Evolutionary conservation across 2,329 filamentous ascomycete species (phyloP).

Genomic region (Colletotrichum sp.): DNA sequence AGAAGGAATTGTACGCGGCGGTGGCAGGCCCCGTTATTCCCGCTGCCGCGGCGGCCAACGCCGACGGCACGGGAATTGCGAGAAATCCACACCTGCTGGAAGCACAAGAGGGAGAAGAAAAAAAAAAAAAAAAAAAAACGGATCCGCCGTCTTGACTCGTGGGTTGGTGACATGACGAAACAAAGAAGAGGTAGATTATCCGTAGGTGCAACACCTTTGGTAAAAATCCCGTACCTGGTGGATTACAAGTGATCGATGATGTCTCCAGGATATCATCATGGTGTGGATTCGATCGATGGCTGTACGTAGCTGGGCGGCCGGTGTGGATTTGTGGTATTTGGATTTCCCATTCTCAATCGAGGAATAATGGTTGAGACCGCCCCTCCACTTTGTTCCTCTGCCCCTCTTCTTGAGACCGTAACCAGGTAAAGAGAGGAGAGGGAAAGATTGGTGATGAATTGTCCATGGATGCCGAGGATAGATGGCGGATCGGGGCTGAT

Average conservation of each 20-base stretch:
- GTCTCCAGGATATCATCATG: neutral
- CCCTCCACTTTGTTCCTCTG: neutral
- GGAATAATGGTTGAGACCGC: constrained; percentile 10
- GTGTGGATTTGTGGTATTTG: constrained; percentile 7
- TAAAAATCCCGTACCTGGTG: neutral
- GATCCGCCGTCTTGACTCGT: constrained; percentile 20
- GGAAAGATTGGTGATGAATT: neutral
- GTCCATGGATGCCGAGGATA: neutral
- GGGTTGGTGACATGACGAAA: neutral
- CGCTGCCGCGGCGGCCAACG: neutral
- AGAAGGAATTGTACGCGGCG: neutral
- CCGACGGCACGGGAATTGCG: neutral
- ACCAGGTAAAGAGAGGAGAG: neutral
- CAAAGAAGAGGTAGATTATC: neutral
- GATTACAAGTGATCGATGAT: neutral
- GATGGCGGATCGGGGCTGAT: neutral
- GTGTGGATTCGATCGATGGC: neutral
- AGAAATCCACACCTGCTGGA: neutral
- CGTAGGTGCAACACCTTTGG: neutral
- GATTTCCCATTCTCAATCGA: neutral
- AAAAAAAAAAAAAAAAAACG: neutral
- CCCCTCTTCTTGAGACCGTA: neutral
- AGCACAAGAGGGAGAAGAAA: neutral
- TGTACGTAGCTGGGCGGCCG: neutral
- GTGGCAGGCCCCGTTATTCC: neutral